phyloP scores from a whole-genome alignment of 257 asterid species.

The Jacaranda mimosifolia region DNA sequence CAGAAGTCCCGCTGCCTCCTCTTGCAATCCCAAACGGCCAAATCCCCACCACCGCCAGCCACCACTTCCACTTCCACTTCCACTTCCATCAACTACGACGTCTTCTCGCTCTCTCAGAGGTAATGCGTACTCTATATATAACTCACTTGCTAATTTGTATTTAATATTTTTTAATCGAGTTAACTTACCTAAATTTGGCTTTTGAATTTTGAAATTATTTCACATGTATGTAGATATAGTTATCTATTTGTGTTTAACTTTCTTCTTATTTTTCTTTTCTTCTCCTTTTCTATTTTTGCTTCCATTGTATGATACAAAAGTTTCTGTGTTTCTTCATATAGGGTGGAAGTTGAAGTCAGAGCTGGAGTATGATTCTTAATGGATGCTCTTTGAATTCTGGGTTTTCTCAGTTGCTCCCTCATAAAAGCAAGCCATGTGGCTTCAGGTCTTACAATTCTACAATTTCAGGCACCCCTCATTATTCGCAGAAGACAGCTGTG shows the following conservation, averaged over 20 bases:
- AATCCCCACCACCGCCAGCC: conserved; percentile 22
- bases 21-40: conserved; percentile 32
- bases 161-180: not conserved
- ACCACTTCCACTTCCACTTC: not conserved
- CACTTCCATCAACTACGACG: not conserved
- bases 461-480: conserved; percentile 31
- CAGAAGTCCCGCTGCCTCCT: not conserved
- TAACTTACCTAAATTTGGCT: conserved; percentile 18
- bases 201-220: not conserved
- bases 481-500: conserved; percentile 33
- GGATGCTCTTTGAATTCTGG: conserved; percentile 57
- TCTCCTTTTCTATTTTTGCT: too few relatives aligned
- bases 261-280: too few relatives aligned
- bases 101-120: conserved; percentile 16
- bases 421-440: conserved; percentile 38
- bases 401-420: conserved; percentile 44
- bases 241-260: too few relatives aligned
- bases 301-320: not conserved
- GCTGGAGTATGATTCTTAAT: conserved; percentile 59
- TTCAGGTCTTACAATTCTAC: conserved; percentile 38
- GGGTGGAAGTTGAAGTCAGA: conserved; percentile 36
- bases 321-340: not conserved
- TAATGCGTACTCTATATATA: not conserved
- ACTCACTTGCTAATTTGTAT: not conserved
- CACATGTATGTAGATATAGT: too few relatives aligned